Evolutionary conservation across 371 early-diverging fungal species (phyloP), one percentile per base, ranked within the genome.

Genomic region (Apophysomyces trapeziformis): DNA sequence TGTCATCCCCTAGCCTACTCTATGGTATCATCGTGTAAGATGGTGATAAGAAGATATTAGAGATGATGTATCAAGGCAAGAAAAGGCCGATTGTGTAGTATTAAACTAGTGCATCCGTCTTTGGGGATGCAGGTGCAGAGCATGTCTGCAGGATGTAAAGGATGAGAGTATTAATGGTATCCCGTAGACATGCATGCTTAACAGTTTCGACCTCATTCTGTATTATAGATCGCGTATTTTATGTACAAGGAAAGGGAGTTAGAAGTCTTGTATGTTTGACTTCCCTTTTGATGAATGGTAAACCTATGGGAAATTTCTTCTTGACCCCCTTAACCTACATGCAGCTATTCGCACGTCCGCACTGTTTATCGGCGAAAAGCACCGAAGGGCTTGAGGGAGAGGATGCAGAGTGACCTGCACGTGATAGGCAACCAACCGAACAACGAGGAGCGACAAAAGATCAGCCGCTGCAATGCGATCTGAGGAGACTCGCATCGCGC

Each of bases 381-480:
- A 50, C 54, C 54, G 54, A 50, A 50, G n/a, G 32, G 21, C 54
- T 50, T 50, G 54, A 50, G 54, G 32, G 54, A 50, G 54, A 9
- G 21, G 21, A 50, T 50, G 54, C 54, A 50, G 16, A 50, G 18
- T 50, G 54, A 50, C 54, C 54, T 50, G 54, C 54, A 50, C 54
- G 21, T 50, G 54, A 50, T 50, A 21, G 21, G 21, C 54, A 16
- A 50, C 32, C 9, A 50, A 50, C 54, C 54, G 54, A 50, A 50
- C 21, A 26, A 26, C 7, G 4, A 7, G 21, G 21, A 50, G 35
- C 0, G 21, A 21, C 18, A 16, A 41, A 41, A 41, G 41, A 50
- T 50, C 54, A 50, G 54, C 54, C 21, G 54, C 54, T 50, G 54
- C 54, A 50, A 50, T 50, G 21, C 8, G 54, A 50, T 50, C 54